Base-by-base conservation (phyloP, 441 rosid species). In the Populus hybrid region DNA sequence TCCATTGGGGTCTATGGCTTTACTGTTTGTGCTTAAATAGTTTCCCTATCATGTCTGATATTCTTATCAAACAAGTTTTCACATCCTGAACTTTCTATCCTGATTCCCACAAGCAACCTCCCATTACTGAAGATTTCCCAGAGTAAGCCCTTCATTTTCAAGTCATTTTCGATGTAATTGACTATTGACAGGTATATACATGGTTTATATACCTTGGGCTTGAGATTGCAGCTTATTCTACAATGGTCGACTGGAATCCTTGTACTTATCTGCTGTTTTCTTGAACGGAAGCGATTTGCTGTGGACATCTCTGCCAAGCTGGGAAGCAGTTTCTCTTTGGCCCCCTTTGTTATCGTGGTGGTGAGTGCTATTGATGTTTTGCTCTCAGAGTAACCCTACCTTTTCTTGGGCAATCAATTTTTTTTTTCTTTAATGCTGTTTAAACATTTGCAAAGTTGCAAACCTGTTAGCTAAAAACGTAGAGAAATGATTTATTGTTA, bases 301-400 rank as follows among this genome's bases (percentile, higher is more conserved):
- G 82, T 78, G 50, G 98, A 96, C 76, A 89, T 96, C 80, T 76
- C 98, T 86, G 76, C 92, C 69, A 96, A 96, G 83, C 73, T 96
- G 74, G 98, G 99, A 79, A 96, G 98, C 89, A 96, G 98, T 85
- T 96, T 96, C 88, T 91, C 99, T 18, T 69, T 96, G 81, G 88
- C 82, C 70, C 97, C 98, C 24, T 96, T 90, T 80, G 90, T 92
- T 83, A 92, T 91, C 73, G 98, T 96, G 24, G 93, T 96, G 93
- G 99, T 93, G 87, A 84, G 96, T 72, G 53, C 64, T 66, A 26
- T 28, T 71, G 28, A 2, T 38, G 36, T 59, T 59, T 38, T 18
- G 40, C 67, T 29, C 2, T 36, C 11, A 65, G 29, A 10, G 35
- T 26, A 23, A 24, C 50, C 9, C 38, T 31, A 3, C 40, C 65